Conservation (phyloP, 352 stramenopile genomes). For the Globisporangium orthogonon region DNA sequence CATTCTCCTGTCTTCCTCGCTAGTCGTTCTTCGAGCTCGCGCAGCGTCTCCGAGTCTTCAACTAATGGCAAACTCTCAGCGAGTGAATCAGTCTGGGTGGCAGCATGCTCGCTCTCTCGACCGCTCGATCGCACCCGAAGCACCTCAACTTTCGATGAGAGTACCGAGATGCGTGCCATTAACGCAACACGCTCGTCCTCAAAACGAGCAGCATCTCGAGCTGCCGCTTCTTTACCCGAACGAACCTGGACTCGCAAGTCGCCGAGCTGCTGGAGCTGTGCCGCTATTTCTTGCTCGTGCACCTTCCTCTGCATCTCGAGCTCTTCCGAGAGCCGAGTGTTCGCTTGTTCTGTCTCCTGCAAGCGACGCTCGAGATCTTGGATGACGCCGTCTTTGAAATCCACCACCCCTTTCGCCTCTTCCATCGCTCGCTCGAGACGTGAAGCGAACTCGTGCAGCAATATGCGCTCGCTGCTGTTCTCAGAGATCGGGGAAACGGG, state of each 20-base stretch:
- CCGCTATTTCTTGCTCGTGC: slow-evolving; percentile 1
- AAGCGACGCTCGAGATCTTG: slow-evolving; percentile 35
- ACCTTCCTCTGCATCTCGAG: neutral
- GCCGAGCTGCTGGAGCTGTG: neutral
- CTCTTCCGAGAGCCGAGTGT: neutral
- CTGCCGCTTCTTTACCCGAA: neutral
- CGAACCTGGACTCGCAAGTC: neutral
- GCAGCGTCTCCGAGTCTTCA: too few species aligned
- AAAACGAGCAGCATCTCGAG: neutral
- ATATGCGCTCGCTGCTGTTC: slow-evolving; percentile 19
- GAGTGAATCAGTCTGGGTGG: neutral
- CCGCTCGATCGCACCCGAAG: neutral
- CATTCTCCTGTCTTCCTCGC: slow-evolving; percentile 6
- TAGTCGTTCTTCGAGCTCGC: slow-evolving; percentile 17
- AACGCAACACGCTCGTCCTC: neutral
- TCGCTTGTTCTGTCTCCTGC: slow-evolving; percentile 12
- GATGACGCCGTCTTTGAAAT: slow-evolving; percentile 60
- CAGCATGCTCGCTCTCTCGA: neutral
- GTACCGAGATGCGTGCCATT: neutral
- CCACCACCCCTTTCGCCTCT: slow-evolving; percentile 63
- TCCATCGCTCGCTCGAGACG: slow-evolving; percentile 55
- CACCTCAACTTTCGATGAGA: neutral
- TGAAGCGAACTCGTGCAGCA: slow-evolving; percentile 51
- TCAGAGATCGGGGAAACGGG: neutral
- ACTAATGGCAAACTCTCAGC: too few species aligned